Percentiles rank a stretch among this genome's conserved stretches.
Conservation (phyloP, 2,329 filamentous ascomycete genomes). For the Celoporthe dispersa region DNA sequence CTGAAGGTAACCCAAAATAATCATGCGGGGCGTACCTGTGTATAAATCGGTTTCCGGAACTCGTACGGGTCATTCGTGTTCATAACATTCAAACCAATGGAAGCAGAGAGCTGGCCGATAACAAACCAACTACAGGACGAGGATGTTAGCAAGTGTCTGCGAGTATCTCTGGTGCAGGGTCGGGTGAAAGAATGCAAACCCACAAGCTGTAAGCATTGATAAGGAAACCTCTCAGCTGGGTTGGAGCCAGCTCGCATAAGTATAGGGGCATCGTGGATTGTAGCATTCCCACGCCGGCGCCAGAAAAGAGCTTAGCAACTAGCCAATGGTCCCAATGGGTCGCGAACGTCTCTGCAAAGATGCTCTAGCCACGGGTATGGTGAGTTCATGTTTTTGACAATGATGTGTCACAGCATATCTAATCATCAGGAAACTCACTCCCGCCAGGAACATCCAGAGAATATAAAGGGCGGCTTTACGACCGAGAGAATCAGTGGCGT, state of each 20-base stretch:
- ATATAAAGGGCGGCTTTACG: constrained; percentile 30
- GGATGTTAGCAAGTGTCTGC: not conserved
- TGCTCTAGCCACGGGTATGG: not conserved
- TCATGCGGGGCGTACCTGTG: constrained; percentile 1
- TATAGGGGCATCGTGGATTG: constrained; percentile 31
- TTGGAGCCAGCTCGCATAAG: constrained; percentile 29
- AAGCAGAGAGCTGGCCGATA: constrained; percentile 9
- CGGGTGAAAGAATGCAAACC: constrained; percentile 16
- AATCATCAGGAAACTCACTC: constrained; percentile 8
- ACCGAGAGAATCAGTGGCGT: constrained; percentile 20
- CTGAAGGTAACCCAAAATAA: not conserved
- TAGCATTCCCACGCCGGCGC: constrained; percentile 28
- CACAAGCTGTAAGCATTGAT: constrained; percentile 30
- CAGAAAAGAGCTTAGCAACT: constrained; percentile 29
- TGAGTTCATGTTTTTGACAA: not conserved
- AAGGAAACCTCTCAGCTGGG: constrained; percentile 29
- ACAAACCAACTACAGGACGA: not conserved
- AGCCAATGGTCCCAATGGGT: constrained; percentile 30
- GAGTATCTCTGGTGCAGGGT: not conserved
- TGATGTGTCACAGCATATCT: not conserved
- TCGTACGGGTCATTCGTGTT: constrained; percentile 19
- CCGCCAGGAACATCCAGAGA: constrained; percentile 29
- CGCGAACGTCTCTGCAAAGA: constrained; percentile 21
- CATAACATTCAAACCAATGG: constrained; percentile 12
- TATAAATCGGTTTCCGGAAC: constrained; percentile 28